These are phyloP conservation scores for Exobasidium cylindrosporum DNA, from an alignment of 1,284 basidiomycete genomes.

Conservation along the genomic window DNA sequence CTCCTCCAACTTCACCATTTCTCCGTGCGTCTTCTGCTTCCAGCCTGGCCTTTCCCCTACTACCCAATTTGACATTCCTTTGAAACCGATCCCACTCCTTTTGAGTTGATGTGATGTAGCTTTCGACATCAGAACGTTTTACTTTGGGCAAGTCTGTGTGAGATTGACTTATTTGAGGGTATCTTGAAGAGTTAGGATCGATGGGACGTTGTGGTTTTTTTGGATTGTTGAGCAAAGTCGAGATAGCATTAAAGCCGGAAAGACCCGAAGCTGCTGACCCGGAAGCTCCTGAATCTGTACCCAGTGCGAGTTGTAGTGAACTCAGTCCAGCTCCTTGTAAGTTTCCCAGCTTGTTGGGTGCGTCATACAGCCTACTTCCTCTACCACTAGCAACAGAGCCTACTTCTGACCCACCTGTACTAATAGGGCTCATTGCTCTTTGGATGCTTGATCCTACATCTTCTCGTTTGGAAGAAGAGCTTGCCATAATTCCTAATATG, in stretches of 20 bases:
- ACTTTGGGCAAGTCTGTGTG: slow-evolving; percentile 40
- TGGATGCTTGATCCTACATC: background rate
- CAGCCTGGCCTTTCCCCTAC: slow-evolving; percentile 29
- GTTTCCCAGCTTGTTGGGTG: slow-evolving; percentile 4
- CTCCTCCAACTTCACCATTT: slow-evolving; percentile 11
- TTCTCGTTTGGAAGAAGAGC: background rate
- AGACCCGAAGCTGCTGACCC: background rate
- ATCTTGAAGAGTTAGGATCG: slow-evolving; percentile 47
- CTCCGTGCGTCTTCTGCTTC: slow-evolving; percentile 17
- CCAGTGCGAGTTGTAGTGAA: slow-evolving; percentile 10
- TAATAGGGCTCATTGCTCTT: slow-evolving; percentile 10
- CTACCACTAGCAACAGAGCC: background rate
- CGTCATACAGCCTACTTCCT: background rate
- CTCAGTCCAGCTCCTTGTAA: slow-evolving; percentile 9
- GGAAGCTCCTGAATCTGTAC: background rate
- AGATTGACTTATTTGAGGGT: slow-evolving; percentile 39
- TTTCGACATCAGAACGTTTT: slow-evolving; percentile 36
- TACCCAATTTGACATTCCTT: slow-evolving; percentile 41
- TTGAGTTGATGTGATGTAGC: slow-evolving; percentile 39
- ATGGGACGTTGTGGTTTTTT: slow-evolving; percentile 44
- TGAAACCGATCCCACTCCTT: slow-evolving; percentile 50
- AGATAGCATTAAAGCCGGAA: slow-evolving; percentile 40
- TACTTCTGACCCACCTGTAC: slow-evolving; percentile 6
- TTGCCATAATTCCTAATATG: background rate
- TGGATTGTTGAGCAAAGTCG: slow-evolving; percentile 44